Percentiles rank a stretch among this genome's conserved stretches.
Conservation (phyloP, 768 basidiomycete species). For the Sutorius australiensis region DNA sequence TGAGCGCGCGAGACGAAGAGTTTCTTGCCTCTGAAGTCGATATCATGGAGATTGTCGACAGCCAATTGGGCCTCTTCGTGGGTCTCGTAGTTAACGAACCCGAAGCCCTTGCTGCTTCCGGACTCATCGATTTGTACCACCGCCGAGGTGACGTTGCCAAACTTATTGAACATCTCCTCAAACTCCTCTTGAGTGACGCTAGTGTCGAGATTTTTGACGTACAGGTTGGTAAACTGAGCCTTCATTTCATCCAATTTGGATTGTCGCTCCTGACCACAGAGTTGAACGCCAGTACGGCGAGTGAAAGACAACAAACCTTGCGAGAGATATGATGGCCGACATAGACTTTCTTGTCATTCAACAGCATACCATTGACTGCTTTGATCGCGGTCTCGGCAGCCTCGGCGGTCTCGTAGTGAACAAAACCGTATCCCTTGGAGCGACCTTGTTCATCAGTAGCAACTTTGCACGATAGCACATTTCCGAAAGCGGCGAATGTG, state of each 20-base stretch:
- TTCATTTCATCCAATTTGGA: constrained; percentile 98
- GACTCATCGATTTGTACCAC: constrained; percentile 79
- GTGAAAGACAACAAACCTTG: constrained; percentile 53
- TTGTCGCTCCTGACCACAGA: constrained; percentile 72
- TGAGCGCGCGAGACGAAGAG: constrained; percentile 96
- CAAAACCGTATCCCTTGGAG: constrained; percentile 97
- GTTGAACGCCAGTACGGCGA: neutral
- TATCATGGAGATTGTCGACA: constrained; percentile 85
- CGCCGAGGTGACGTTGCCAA: constrained; percentile 85
- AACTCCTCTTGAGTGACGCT: constrained; percentile 87
- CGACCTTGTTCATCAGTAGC: constrained; percentile 93
- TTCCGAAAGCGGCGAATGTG: constrained; percentile 98
- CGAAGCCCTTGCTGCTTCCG: constrained; percentile 95
- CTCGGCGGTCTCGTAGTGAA: constrained; percentile 98
- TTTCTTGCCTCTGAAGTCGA: constrained; percentile 79
- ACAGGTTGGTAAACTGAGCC: constrained; percentile 96
- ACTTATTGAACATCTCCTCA: constrained; percentile 69
- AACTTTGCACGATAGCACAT: constrained; percentile 98
- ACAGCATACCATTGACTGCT: constrained; percentile 97
- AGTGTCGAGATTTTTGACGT: constrained; percentile 92
- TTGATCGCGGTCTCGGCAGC: constrained; percentile 96
- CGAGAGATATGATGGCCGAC: constrained; percentile 97
- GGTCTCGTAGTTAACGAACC: constrained; percentile 93
- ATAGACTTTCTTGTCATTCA: constrained; percentile 99
- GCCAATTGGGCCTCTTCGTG: constrained; percentile 93